A percentile compares a stretch with the other conserved stretches of the same genome.
phyloP scores from a whole-genome alignment of 306 rosid genomes.

The Quercus berberidifolia region DNA sequence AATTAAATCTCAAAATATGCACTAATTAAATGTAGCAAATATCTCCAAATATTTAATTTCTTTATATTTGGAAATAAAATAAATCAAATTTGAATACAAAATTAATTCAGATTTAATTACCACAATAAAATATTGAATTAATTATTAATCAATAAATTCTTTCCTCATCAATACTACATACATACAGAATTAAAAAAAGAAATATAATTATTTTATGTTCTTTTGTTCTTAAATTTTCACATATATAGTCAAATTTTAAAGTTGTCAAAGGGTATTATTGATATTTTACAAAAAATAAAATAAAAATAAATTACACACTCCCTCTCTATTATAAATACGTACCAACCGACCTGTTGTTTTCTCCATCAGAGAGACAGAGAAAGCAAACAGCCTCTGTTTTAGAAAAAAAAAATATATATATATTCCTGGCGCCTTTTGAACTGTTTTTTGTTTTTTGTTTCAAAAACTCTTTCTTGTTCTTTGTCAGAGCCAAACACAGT shows the following conservation, averaged over 20 bases:
- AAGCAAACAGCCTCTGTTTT: neutral
- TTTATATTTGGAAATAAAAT: constrained; percentile 23
- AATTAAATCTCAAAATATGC: constrained; percentile 21
- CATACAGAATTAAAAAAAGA: neutral
- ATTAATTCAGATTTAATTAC: constrained; percentile 16
- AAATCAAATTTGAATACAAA: constrained; percentile 6
- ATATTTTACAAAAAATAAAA: no score
- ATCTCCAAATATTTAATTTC: neutral
- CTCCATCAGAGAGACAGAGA: no score
- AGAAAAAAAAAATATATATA: no score
- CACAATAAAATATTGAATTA: neutral
- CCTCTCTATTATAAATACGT: no score
- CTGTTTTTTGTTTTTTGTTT: neutral
- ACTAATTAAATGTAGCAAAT: constrained; percentile 11
- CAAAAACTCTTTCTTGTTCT: neutral
- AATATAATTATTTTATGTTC: neutral
- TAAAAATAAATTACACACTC: no score
- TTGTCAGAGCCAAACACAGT: neutral
- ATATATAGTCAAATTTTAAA: no score
- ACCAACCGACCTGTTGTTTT: no score
- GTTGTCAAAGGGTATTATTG: no score
- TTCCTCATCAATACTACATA: neutral
- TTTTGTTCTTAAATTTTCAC: no score
- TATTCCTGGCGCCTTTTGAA: constrained; percentile 11
- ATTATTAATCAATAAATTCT: neutral